Percentiles rank a stretch among this genome's conserved stretches.
phyloP scores from a whole-genome alignment of 2,329 filamentous ascomycete species.

The Aspergillaceae sp. region DNA sequence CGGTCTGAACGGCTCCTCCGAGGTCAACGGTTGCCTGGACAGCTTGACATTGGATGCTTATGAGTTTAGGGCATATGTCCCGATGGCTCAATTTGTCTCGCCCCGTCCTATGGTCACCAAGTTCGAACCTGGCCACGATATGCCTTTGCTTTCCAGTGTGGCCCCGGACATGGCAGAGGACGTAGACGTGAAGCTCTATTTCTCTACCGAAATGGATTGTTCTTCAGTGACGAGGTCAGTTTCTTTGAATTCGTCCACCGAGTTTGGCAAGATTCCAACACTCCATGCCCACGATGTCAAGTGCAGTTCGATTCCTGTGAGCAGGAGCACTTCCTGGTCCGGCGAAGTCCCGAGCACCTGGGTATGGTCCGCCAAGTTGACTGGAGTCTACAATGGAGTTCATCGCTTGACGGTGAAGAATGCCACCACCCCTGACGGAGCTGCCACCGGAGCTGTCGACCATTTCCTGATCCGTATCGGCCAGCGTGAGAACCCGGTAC shows the following conservation, averaged over 20 bases:
- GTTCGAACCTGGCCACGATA: conserved; percentile 55
- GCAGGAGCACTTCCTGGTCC: conserved; percentile 27
- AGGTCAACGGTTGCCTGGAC: conserved; percentile 49
- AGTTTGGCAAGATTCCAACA: conserved; percentile 35
- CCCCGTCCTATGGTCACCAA: conserved; percentile 52
- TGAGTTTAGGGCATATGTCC: conserved; percentile 54
- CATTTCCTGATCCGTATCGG: conserved; percentile 56
- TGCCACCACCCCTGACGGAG: conserved; percentile 36
- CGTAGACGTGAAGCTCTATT: conserved; percentile 48
- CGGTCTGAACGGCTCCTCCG: conserved; percentile 39
- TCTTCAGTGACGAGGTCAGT: conserved; percentile 44
- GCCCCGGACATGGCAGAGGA: conserved; percentile 33
- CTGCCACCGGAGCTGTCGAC: conserved; percentile 46
- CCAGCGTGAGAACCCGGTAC: conserved; percentile 49
- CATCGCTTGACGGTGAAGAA: conserved; percentile 52
- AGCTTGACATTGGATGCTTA: conserved; percentile 46
- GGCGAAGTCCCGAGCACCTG: conserved; percentile 49
- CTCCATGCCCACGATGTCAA: conserved; percentile 39
- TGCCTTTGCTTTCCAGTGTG: conserved; percentile 44
- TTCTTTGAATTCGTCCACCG: conserved; percentile 46
- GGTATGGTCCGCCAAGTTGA: conserved; percentile 45
- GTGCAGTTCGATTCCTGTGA: conserved; percentile 36
- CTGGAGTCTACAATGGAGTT: conserved; percentile 52
- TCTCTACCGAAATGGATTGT: conserved; percentile 55
- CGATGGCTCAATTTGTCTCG: conserved; percentile 40